phyloP scores from a whole-genome alignment of 225 moss, liverwort and hornwort species.

The Rhytidiadelphus loreus region DNA sequence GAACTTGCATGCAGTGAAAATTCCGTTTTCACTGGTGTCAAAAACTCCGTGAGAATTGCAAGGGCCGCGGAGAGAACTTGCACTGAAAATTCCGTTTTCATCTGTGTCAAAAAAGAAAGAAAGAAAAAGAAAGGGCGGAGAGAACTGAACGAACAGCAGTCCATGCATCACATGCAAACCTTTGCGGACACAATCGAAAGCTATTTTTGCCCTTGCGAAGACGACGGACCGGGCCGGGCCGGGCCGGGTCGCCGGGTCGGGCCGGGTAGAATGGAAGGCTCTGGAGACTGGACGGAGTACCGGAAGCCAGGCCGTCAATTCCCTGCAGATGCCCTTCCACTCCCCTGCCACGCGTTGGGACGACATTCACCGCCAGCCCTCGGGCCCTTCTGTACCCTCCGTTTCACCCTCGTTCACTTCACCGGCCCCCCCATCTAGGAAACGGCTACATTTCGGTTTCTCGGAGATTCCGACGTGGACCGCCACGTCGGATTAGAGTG shows the following conservation, averaged over 20 bases:
- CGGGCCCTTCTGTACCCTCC: not conserved
- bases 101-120: too few species aligned
- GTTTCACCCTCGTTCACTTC: slow-evolving; percentile 16
- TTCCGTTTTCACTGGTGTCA: too few species aligned
- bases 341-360: slow-evolving; percentile 11
- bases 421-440: not conserved
- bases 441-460: fast-evolving
- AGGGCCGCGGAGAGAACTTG: too few species aligned
- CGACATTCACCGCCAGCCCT: not conserved
- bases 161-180: not conserved
- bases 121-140: not conserved
- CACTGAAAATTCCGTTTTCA: too few species aligned
- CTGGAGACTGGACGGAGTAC: not conserved
- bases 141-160: not conserved
- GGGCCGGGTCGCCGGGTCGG: too few species aligned
- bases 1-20: too few species aligned
- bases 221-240: not conserved
- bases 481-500: not conserved
- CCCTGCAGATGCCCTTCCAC: not conserved
- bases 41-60: too few species aligned
- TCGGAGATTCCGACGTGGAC: not conserved
- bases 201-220: not conserved
- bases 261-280: not conserved
- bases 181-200: not conserved
- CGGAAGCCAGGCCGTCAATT: not conserved